These are phyloP conservation scores for Eutrema yunnanense DNA, from an alignment of 345 rosid genomes.

Conservation along the genomic window DNA sequence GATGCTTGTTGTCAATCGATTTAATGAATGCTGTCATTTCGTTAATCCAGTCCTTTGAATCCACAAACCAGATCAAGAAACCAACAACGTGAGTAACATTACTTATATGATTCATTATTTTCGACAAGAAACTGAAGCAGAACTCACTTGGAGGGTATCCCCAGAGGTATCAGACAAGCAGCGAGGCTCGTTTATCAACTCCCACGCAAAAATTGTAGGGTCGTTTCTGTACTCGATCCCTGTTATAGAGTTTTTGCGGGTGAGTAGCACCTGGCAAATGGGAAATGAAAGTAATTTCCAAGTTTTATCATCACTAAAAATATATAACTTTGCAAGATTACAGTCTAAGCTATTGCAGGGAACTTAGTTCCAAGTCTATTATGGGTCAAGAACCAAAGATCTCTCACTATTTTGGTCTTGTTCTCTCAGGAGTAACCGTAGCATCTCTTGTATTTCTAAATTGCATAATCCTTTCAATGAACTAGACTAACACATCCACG, in stretches of 20 bases:
- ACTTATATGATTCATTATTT: neutral
- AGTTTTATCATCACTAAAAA: neutral
- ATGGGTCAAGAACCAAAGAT: neutral
- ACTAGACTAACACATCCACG: neutral
- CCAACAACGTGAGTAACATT: neutral
- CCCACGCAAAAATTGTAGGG: slow-evolving; percentile 92
- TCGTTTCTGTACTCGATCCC: slow-evolving; percentile 88
- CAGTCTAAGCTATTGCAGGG: neutral
- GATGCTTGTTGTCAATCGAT: slow-evolving; percentile 84
- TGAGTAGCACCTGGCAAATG: slow-evolving; percentile 56
- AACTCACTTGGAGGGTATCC: slow-evolving; percentile 83
- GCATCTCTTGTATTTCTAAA: neutral
- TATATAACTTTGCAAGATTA: neutral
- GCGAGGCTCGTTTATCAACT: slow-evolving; percentile 92
- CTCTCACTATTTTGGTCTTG: neutral
- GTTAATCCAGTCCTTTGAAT: slow-evolving; percentile 73
- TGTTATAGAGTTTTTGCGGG: slow-evolving; percentile 79
- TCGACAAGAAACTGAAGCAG: neutral
- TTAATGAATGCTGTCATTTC: slow-evolving; percentile 84
- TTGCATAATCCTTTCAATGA: neutral
- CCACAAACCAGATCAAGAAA: neutral
- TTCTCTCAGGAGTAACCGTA: neutral
- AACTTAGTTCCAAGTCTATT: neutral
- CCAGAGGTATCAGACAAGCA: slow-evolving; percentile 92
- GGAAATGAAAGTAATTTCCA: slow-evolving; percentile 6